These are phyloP conservation scores for Dimargaris xerosporica DNA, from an alignment of 192 early-diverging fungal genomes.

Conservation along the genomic window DNA sequence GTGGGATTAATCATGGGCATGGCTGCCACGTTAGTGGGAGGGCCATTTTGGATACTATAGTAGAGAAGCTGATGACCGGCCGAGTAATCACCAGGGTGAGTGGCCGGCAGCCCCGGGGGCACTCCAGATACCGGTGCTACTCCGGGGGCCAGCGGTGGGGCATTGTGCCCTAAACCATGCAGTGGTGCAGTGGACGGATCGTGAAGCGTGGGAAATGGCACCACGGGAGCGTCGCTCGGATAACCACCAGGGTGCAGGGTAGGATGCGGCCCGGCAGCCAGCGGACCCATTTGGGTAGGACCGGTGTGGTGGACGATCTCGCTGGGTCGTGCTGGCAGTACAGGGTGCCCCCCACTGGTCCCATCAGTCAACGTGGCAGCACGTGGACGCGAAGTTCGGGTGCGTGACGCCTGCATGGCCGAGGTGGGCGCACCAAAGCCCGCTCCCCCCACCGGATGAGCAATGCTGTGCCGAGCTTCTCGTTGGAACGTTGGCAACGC, in stretches of 20 bases:
- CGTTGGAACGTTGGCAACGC: not conserved
- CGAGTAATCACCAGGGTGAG: not conserved
- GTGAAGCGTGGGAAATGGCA: not conserved
- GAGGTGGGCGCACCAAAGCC: not conserved
- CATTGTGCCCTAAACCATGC: not conserved
- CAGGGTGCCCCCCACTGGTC: not conserved
- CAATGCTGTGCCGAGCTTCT: constrained; percentile 6
- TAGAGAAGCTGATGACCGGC: not conserved
- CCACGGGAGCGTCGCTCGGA: not conserved
- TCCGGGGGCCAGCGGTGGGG: too few relatives aligned
- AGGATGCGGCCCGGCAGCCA: not conserved
- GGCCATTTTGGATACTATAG: not conserved
- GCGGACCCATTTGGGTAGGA: not conserved
- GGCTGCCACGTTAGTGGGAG: not conserved
- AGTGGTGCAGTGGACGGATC: not conserved
- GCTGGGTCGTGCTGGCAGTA: not conserved
- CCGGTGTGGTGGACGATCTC: not conserved
- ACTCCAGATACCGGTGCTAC: not conserved
- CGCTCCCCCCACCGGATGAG: not conserved
- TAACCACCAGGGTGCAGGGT: not conserved
- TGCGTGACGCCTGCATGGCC: not conserved
- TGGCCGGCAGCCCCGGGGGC: not conserved
- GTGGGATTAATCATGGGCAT: not conserved
- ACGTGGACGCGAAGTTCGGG: not conserved
- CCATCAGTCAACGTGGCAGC: constrained; percentile 5